Evolutionary conservation across 768 basidiomycete species (phyloP).

Genomic region (Gelatoporia subvermispora): DNA sequence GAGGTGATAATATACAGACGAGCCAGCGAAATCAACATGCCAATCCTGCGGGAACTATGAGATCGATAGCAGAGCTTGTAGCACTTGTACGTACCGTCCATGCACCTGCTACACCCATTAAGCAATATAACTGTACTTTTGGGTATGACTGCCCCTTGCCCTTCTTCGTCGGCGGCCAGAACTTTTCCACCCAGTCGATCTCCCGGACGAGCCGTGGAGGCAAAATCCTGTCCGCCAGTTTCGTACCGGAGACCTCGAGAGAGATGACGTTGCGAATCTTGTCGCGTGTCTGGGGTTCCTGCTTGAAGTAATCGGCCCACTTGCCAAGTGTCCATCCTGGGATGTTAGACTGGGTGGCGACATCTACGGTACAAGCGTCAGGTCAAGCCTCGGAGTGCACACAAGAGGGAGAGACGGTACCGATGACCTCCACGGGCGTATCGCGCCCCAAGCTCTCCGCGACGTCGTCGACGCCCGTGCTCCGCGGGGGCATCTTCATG

Average conservation of each 20-base stretch:
- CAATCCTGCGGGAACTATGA: slow-evolving; percentile 63
- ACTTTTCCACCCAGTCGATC: slow-evolving; percentile 95
- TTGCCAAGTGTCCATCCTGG: slow-evolving; percentile 86
- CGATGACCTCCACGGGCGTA: slow-evolving; percentile 86
- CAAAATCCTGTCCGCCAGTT: slow-evolving; percentile 69
- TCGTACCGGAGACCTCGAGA: slow-evolving; percentile 85
- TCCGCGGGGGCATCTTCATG: slow-evolving; percentile 77
- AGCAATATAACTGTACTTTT: slow-evolving; percentile 92
- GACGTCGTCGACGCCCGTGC: slow-evolving; percentile 76
- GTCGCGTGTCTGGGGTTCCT: slow-evolving; percentile 63
- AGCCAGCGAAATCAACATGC: slow-evolving; percentile 98
- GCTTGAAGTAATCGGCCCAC: slow-evolving; percentile 86
- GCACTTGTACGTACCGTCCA: slow-evolving; percentile 72
- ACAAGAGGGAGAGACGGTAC: slow-evolving; percentile 34
- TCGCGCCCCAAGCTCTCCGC: slow-evolving; percentile 75
- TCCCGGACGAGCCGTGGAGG: slow-evolving; percentile 85
- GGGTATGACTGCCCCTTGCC: slow-evolving; percentile 71
- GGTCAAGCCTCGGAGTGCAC: background rate
- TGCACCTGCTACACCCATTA: slow-evolving; percentile 91
- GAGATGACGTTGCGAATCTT: slow-evolving; percentile 95
- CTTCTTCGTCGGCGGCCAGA: slow-evolving; percentile 81
- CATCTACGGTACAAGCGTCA: slow-evolving; percentile 45
- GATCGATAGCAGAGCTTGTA: background rate
- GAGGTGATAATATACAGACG: slow-evolving; percentile 97
- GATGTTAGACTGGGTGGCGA: slow-evolving; percentile 79